phyloP scores from a whole-genome alignment of 2,329 filamentous ascomycete species.

The Fusarium pininemorale region DNA sequence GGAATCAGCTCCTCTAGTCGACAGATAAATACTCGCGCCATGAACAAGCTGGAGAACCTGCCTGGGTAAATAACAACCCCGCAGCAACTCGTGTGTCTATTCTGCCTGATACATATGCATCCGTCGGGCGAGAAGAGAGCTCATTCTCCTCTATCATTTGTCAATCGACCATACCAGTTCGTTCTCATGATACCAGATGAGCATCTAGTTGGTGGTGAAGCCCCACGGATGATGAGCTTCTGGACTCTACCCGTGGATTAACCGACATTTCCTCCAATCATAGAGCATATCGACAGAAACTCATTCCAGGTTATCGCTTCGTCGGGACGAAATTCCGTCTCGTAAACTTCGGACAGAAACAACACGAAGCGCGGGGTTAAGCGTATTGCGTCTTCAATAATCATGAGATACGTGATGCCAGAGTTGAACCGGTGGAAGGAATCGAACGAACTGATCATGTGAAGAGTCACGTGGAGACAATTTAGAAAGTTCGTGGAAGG shows the following conservation, averaged over 20 bases:
- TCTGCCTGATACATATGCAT: constrained; percentile 31
- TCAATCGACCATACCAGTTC: constrained; percentile 7
- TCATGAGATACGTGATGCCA: neutral
- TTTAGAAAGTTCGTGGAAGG: neutral
- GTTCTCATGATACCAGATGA: constrained; percentile 36
- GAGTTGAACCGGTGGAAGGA: neutral
- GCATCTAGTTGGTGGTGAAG: constrained; percentile 28
- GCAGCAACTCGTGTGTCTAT: constrained; percentile 15
- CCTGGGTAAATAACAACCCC: constrained; percentile 34
- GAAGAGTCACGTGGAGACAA: neutral
- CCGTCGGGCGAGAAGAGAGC: neutral
- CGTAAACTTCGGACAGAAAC: neutral
- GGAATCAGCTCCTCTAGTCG: neutral
- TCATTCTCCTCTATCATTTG: constrained; percentile 18
- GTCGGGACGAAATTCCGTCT: constrained; percentile 35
- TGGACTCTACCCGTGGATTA: constrained; percentile 5
- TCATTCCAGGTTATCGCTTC: constrained; percentile 19
- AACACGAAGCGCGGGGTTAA: neutral
- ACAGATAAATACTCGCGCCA: neutral
- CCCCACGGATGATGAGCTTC: constrained; percentile 25
- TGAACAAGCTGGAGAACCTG: neutral
- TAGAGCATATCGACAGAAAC: neutral
- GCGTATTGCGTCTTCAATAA: neutral
- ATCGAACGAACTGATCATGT: neutral
- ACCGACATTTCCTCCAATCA: constrained; percentile 12